Evolutionary conservation across 495 filamentous ascomycete genomes (phyloP), one percentile per base, ranked within the genome.

Genomic region (Penicillium cataractarum): DNA sequence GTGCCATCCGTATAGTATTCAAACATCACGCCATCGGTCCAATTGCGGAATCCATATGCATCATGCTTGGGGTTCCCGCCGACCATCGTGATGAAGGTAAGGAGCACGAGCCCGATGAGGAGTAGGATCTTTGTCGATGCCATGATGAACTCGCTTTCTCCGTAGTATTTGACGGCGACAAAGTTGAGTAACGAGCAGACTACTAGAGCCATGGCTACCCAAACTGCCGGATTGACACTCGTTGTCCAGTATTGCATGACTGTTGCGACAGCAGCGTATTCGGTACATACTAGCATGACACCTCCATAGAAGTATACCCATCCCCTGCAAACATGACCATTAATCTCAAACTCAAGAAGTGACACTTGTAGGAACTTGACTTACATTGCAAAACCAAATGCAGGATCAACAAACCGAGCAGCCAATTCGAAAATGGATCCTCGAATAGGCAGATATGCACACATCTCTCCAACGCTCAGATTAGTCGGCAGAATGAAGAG

Each of bases 101-200:
- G 83, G 57, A 90, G 79, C 61, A 90, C 76, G 64, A 90, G 84
- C 37, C 90, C 90, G 51, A 90, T 66, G 53, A 92, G 86, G 26
- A 89, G 88, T 62, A 92, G 70, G 64, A 92, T 87, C 65, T 94
- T 93, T 67, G 92, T 82, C 54, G 83, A 86, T 8, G 88, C 86
- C 72, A 92, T 88, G 71, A 84, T 83, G 75, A 92, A 91, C 64
- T 92, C 89, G 57, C 88, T 82, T 70, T 92, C 87, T 33, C 90
- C 90, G 68, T 90, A 93, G 39, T 84, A 84, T 49, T 81, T 76
- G 17, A 92, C 85, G 2, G 89, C 85, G 48, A 92, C 81, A 57
- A 89, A 83, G 68, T 93, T 92, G 55, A 88, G 69, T 35, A 74
- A 71, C 0, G 89, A 78, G 65, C 92, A 86, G 40, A 90, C 71